These are phyloP conservation scores for Scheffersomyces segobiensis DNA, from an alignment of 1,139 yeast genomes.

Conservation along the genomic window DNA sequence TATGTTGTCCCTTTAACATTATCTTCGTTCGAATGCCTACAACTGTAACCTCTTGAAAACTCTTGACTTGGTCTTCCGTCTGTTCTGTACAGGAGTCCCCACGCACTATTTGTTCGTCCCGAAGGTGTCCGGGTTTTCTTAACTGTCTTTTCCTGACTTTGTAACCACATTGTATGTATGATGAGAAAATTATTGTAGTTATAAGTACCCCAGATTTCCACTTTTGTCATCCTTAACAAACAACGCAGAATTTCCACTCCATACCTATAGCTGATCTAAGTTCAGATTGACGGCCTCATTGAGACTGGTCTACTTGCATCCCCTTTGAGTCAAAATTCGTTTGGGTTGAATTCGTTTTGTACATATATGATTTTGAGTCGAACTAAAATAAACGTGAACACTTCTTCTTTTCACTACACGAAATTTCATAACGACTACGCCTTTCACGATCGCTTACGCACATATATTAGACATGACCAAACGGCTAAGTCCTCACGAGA, in stretches of 20 bases:
- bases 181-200: background rate
- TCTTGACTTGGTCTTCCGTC: background rate
- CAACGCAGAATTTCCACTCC: background rate
- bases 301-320: background rate
- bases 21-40: background rate
- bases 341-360: background rate
- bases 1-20: background rate
- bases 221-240: background rate
- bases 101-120: background rate
- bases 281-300: background rate
- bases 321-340: background rate
- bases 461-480: conserved; percentile 51
- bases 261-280: background rate
- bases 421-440: background rate
- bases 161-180: background rate
- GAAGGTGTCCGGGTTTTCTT: background rate
- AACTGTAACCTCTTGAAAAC: too few species aligned
- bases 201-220: background rate
- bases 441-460: background rate
- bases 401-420: background rate
- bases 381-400: background rate
- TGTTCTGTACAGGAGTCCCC: background rate
- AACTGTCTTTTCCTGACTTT: background rate
- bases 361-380: background rate
- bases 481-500: conserved; percentile 53